These are phyloP conservation scores for Boletus bicolor DNA, from an alignment of 768 basidiomycete species.

Conservation along the genomic window DNA sequence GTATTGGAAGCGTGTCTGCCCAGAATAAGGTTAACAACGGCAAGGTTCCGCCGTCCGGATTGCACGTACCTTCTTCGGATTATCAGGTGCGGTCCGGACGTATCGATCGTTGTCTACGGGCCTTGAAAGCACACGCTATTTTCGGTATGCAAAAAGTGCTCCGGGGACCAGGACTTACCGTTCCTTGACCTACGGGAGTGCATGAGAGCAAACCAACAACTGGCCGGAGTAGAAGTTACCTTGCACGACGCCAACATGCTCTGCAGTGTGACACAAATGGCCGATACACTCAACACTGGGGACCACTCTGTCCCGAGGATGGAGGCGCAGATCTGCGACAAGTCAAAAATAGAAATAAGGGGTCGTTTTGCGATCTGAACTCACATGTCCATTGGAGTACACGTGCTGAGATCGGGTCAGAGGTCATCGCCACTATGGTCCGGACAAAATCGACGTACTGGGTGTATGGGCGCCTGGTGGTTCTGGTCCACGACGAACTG, in stretches of 20 bases:
- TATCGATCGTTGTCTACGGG: constrained; percentile 85
- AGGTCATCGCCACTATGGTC: constrained; percentile 1
- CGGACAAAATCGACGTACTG: constrained; percentile 45
- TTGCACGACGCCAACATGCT: constrained; percentile 93
- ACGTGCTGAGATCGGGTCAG: constrained; percentile 55
- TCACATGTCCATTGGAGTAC: constrained; percentile 84
- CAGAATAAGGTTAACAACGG: constrained; percentile 11
- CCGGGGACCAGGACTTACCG: constrained; percentile 42
- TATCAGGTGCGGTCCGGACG: constrained; percentile 71
- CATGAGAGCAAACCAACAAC: not conserved
- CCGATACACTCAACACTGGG: constrained; percentile 78
- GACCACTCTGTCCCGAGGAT: constrained; percentile 91
- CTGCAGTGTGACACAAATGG: constrained; percentile 83
- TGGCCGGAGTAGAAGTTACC: constrained; percentile 38
- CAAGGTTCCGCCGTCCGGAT: not conserved
- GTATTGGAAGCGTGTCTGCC: constrained; percentile 76
- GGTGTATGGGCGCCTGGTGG: constrained; percentile 71
- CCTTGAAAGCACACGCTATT: constrained; percentile 26
- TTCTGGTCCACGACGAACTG: constrained; percentile 72
- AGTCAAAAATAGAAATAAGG: constrained; percentile 16
- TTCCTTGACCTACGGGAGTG: constrained; percentile 49
- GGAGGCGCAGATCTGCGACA: constrained; percentile 75
- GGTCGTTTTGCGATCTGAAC: constrained; percentile 14
- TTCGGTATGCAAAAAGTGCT: constrained; percentile 3
- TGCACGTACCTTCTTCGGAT: constrained; percentile 75